These are phyloP conservation scores for Leptomonas pyrrhocoris DNA, from an alignment of 208 protist genomes.

Conservation along the genomic window DNA sequence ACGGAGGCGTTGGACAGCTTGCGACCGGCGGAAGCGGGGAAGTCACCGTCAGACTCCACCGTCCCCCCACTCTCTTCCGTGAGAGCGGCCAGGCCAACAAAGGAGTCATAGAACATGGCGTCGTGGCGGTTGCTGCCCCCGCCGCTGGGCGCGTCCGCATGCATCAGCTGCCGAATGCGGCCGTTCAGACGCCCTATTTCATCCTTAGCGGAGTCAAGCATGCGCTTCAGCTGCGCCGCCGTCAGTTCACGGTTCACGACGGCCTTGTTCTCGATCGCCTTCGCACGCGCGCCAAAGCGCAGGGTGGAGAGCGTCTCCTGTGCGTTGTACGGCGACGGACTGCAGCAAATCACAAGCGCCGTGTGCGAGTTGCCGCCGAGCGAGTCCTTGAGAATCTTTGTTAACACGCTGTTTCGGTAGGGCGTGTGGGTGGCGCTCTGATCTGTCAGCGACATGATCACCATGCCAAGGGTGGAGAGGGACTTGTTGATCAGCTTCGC, in stretches of 20 bases:
- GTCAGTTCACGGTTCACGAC: slow-evolving; percentile 82
- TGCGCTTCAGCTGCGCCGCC: slow-evolving; percentile 72
- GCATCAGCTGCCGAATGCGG: slow-evolving; percentile 25
- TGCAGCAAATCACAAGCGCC: slow-evolving; percentile 90
- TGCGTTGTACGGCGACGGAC: slow-evolving; percentile 72
- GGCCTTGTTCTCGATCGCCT: slow-evolving; percentile 84
- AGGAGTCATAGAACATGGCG: neutral
- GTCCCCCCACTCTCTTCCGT: neutral
- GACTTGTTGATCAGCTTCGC: slow-evolving; percentile 94
- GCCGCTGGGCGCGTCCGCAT: neutral
- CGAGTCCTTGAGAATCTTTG: slow-evolving; percentile 86
- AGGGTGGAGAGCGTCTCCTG: slow-evolving; percentile 91
- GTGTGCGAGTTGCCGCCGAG: slow-evolving; percentile 91
- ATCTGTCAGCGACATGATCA: slow-evolving; percentile 87
- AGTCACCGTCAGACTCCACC: neutral
- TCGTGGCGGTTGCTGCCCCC: neutral
- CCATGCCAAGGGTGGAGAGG: slow-evolving; percentile 83
- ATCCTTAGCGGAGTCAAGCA: slow-evolving; percentile 67
- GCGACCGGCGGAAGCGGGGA: slow-evolving; percentile 6
- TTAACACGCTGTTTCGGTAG: slow-evolving; percentile 91
- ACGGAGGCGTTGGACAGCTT: slow-evolving; percentile 24
- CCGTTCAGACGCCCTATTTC: slow-evolving; percentile 65
- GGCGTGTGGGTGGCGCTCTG: slow-evolving; percentile 63
- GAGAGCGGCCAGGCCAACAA: neutral
- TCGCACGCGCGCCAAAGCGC: slow-evolving; percentile 84